These are phyloP conservation scores for Vigna radiata DNA, from an alignment of 306 rosid species.

Conservation along the genomic window DNA sequence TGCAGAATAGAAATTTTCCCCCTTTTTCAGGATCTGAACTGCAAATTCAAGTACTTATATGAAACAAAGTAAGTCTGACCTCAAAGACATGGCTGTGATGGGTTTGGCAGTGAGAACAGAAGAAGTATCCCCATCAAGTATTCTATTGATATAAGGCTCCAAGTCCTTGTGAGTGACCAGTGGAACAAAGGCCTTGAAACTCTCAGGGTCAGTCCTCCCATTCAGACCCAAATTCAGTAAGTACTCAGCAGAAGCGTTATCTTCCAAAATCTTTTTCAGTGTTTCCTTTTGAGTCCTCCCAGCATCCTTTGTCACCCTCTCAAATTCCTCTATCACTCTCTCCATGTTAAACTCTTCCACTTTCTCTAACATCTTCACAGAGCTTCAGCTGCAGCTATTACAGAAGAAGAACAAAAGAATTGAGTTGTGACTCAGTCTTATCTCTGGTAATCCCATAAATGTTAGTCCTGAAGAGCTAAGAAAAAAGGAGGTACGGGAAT, in stretches of 20 bases:
- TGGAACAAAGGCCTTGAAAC: constrained; percentile 82
- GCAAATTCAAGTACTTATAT: constrained; percentile 18
- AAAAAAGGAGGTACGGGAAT: not conserved
- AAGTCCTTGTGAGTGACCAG: constrained; percentile 72
- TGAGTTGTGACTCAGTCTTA: not conserved
- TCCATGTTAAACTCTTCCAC: constrained; percentile 69
- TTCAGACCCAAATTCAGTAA: constrained; percentile 66
- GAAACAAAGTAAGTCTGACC: constrained; percentile 46
- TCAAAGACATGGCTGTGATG: constrained; percentile 78
- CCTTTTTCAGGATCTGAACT: constrained; percentile 15
- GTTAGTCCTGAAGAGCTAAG: not conserved
- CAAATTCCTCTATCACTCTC: constrained; percentile 74
- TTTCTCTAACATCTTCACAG: constrained; percentile 71
- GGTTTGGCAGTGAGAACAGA: constrained; percentile 86
- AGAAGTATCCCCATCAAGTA: constrained; percentile 69
- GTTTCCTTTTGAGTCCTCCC: constrained; percentile 75
- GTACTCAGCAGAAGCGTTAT: constrained; percentile 79
- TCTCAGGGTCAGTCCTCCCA: constrained; percentile 85
- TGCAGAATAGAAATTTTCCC: constrained; percentile 43
- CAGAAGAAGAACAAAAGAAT: not conserved
- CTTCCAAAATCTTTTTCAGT: constrained; percentile 73
- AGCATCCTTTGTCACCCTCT: constrained; percentile 75
- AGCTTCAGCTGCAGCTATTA: constrained; percentile 38
- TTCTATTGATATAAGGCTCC: constrained; percentile 74
- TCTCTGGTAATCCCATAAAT: not conserved